phyloP scores from a whole-genome alignment of 768 basidiomycete genomes.

The Pleurotus salmoneostramineus region DNA sequence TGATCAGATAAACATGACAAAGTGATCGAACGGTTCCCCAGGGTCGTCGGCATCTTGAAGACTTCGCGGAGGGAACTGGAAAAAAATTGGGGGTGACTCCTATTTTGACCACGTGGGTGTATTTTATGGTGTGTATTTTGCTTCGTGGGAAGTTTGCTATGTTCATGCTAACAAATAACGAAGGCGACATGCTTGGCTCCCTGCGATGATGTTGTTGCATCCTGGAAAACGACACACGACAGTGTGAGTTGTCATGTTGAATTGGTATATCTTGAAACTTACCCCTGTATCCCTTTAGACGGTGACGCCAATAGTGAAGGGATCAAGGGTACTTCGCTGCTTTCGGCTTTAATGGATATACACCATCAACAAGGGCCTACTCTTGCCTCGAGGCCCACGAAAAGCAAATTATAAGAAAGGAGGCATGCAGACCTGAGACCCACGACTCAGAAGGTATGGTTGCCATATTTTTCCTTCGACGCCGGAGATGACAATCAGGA shows the following conservation, averaged over 20 bases:
- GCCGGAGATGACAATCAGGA: no score
- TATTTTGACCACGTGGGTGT: neutral
- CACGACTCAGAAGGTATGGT: neutral
- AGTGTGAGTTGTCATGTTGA: no score
- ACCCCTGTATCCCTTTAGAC: no score
- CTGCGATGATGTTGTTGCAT: no score
- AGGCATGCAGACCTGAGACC: neutral
- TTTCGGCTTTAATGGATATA: no score
- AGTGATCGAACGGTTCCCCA: neutral
- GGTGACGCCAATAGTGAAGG: no score
- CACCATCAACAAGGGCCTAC: neutral
- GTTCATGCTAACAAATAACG: no score
- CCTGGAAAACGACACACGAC: no score
- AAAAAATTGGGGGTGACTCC: neutral
- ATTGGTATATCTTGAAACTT: no score
- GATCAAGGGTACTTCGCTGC: neutral
- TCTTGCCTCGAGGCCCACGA: neutral
- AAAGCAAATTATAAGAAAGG: neutral
- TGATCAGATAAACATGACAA: constrained; percentile 7
- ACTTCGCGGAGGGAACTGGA: neutral
- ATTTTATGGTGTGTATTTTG: neutral
- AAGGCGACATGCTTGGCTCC: no score
- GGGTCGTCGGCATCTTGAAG: constrained; percentile 1
- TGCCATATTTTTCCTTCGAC: no score
- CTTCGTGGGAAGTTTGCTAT: neutral